These are phyloP conservation scores for Astrothelium subdiscretum DNA, from an alignment of 495 filamentous ascomycete genomes.

Conservation along the genomic window DNA sequence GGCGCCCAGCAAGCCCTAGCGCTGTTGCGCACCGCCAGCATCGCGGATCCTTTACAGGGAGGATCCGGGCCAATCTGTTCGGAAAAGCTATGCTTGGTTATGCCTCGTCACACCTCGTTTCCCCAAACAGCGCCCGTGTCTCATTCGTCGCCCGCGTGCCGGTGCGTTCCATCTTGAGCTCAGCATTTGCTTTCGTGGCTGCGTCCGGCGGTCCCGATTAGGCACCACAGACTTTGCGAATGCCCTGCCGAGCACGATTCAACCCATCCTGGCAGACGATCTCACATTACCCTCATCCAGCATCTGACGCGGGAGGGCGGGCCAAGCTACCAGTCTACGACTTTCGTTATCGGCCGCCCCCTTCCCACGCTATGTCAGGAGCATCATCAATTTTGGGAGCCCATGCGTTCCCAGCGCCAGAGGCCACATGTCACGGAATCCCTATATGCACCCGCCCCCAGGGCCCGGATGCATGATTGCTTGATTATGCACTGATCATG, in stretches of 20 bases:
- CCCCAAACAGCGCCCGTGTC: background rate
- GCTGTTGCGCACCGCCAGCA: constrained; percentile 1
- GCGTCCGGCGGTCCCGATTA: background rate
- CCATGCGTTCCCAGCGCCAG: background rate
- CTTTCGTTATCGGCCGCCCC: background rate
- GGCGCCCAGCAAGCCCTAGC: background rate
- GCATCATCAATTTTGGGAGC: background rate
- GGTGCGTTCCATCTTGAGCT: background rate
- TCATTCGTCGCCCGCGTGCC: background rate
- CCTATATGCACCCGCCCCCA: background rate
- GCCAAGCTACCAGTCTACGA: background rate
- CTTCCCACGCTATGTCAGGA: background rate
- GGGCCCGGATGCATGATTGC: constrained; percentile 4
- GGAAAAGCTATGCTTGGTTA: background rate
- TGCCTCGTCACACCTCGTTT: background rate
- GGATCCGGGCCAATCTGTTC: background rate
- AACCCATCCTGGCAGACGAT: background rate
- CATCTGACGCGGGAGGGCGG: background rate
- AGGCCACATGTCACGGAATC: constrained; percentile 1
- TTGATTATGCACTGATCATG: constrained; percentile 21
- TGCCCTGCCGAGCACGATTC: background rate
- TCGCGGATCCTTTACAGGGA: constrained; percentile 1
- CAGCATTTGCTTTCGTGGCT: background rate
- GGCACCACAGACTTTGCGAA: background rate
- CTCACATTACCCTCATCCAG: background rate